phyloP scores from a whole-genome alignment of 805 yeast genomes.

The Metschnikowia drakensbergensis region DNA sequence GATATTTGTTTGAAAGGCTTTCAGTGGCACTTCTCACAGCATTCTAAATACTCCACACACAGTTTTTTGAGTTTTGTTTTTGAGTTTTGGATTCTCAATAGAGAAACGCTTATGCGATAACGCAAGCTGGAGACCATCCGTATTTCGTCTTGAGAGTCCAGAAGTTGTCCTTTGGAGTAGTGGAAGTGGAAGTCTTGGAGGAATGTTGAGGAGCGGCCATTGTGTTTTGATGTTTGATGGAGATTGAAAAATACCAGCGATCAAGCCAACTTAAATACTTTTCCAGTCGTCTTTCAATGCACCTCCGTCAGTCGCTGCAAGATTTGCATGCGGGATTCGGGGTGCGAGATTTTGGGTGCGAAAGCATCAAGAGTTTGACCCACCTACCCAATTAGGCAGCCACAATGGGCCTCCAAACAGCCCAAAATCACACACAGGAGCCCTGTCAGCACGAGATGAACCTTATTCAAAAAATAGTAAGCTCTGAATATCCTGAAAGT shows the following conservation, averaged over 20 bases:
- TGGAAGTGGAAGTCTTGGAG: slow-evolving; percentile 2
- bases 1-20: neutral
- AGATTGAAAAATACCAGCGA: neutral
- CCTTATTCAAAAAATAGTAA: no score
- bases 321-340: neutral
- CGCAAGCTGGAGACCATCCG: slow-evolving; percentile 12
- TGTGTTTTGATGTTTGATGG: neutral
- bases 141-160: slow-evolving; percentile 5
- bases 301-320: neutral
- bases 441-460: no score
- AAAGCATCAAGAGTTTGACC: neutral
- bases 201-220: slow-evolving; percentile 11
- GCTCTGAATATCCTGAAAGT: no score
- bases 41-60: no score
- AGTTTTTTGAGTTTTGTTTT: no score
- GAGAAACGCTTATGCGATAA: slow-evolving; percentile 6
- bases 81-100: no score
- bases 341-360: neutral
- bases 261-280: neutral
- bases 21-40: no score
- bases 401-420: neutral
- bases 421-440: neutral
- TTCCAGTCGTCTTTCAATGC: neutral
- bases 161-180: slow-evolving; percentile 10
- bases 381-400: neutral